Conservation (phyloP, 2,329 filamentous ascomycete genomes). For the Xylogone sp. region DNA sequence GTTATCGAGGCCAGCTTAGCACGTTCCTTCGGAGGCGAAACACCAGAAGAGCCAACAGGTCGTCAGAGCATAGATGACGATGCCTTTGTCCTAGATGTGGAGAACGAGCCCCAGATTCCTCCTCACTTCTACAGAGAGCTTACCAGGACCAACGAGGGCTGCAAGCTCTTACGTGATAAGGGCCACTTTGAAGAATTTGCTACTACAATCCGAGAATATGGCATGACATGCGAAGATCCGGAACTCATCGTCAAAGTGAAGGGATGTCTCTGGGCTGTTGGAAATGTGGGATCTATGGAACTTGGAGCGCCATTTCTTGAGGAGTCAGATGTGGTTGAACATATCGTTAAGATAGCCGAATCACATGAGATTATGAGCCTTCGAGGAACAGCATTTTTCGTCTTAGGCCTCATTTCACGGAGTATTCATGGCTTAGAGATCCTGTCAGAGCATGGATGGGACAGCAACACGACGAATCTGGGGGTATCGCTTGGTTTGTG, state of each 20-base stretch:
- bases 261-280: slow-evolving; percentile 94
- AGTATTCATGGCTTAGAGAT: slow-evolving; percentile 92
- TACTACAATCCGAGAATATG: slow-evolving; percentile 81
- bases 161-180: slow-evolving; percentile 82
- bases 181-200: slow-evolving; percentile 96
- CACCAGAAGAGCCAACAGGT: slow-evolving; percentile 34
- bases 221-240: slow-evolving; percentile 76
- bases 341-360: slow-evolving; percentile 86
- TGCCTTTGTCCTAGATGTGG: slow-evolving; percentile 38
- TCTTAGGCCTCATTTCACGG: slow-evolving; percentile 85
- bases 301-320: slow-evolving; percentile 92
- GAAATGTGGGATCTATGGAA: slow-evolving; percentile 98
- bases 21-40: slow-evolving; percentile 61
- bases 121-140: slow-evolving; percentile 97
- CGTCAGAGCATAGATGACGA: slow-evolving; percentile 35
- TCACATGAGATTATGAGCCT: slow-evolving; percentile 86
- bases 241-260: slow-evolving; percentile 93
- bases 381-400: slow-evolving; percentile 94
- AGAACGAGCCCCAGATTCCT: slow-evolving; percentile 57
- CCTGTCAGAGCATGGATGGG: slow-evolving; percentile 85
- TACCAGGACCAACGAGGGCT: slow-evolving; percentile 88
- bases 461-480: slow-evolving; percentile 78
- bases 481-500: slow-evolving; percentile 85
- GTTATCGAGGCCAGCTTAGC: slow-evolving; percentile 95
- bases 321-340: slow-evolving; percentile 79